A percentile compares a stretch with the other conserved stretches of the same genome.
phyloP scores from a whole-genome alignment of 164 flowering plant genomes.

The Chimonanthus praecox region DNA sequence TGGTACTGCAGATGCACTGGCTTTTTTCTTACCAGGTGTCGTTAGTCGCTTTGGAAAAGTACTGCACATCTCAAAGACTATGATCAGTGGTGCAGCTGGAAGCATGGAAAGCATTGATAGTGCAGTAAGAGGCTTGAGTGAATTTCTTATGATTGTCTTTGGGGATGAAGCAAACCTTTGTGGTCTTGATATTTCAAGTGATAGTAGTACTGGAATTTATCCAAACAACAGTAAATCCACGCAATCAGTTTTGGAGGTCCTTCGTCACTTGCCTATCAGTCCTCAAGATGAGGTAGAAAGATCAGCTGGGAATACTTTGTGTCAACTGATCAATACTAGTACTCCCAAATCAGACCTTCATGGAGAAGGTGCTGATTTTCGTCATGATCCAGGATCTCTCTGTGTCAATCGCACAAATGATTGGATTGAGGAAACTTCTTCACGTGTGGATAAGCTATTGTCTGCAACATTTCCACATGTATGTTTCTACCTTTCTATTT shows the following conservation, averaged over 20 bases:
- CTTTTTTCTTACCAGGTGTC: slow-evolving; percentile 94
- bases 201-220: slow-evolving; percentile 14
- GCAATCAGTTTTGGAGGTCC: slow-evolving; percentile 51
- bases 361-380: slow-evolving; percentile 16
- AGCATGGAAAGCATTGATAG: slow-evolving; percentile 69
- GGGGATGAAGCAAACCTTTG: slow-evolving; percentile 53
- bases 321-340: slow-evolving; percentile 12
- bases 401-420: slow-evolving; percentile 70
- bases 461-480: slow-evolving; percentile 77
- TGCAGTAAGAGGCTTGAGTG: slow-evolving; percentile 73
- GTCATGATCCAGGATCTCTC: slow-evolving; percentile 28
- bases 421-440: slow-evolving; percentile 71
- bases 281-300: slow-evolving; percentile 18
- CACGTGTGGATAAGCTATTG: slow-evolving; percentile 62
- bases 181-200: slow-evolving; percentile 22
- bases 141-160: slow-evolving; percentile 74
- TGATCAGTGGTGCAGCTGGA: slow-evolving; percentile 96
- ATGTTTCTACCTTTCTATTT: slow-evolving; percentile 17
- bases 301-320: slow-evolving; percentile 16
- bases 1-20: slow-evolving; percentile 86
- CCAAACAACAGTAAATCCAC: slow-evolving; percentile 25
- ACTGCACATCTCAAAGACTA: slow-evolving; percentile 60
- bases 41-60: slow-evolving; percentile 84
- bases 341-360: slow-evolving; percentile 11
- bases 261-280: slow-evolving; percentile 49